Percentiles rank a stretch among this genome's conserved stretches.
Conservation (phyloP, 2,329 filamentous ascomycete species). For the Colletotrichum tabaci region DNA sequence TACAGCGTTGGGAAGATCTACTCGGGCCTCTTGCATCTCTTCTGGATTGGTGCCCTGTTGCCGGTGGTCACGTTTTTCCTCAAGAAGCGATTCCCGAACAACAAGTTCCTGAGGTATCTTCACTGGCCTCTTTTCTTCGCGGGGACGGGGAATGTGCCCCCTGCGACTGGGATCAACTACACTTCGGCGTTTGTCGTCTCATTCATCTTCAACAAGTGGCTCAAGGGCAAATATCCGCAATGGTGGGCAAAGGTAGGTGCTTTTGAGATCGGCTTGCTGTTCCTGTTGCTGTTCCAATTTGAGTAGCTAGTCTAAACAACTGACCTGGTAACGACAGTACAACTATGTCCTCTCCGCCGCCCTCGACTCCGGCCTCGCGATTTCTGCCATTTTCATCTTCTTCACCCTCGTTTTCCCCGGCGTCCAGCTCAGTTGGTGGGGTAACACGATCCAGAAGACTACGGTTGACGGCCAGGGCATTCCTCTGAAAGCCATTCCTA, state of each 20-base stretch:
- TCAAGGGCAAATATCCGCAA: slow-evolving; percentile 34
- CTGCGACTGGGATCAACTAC: slow-evolving; percentile 37
- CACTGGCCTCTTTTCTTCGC: slow-evolving; percentile 40
- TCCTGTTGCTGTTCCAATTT: background rate
- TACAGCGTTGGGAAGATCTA: slow-evolving; percentile 64
- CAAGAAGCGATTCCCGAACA: slow-evolving; percentile 23
- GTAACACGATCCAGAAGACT: slow-evolving; percentile 50
- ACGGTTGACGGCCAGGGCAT: slow-evolving; percentile 58
- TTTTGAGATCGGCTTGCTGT: too few relatives aligned
- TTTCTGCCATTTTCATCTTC: slow-evolving; percentile 60
- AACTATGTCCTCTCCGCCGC: slow-evolving; percentile 61
- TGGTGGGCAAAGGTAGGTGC: slow-evolving; percentile 36
- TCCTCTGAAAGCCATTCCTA: slow-evolving; percentile 26
- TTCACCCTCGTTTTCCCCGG: slow-evolving; percentile 59
- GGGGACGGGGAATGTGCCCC: slow-evolving; percentile 34
- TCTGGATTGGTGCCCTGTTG: slow-evolving; percentile 59
- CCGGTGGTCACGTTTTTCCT: slow-evolving; percentile 36
- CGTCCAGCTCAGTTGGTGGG: slow-evolving; percentile 57
- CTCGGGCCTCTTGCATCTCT: slow-evolving; percentile 63
- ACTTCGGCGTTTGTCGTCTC: slow-evolving; percentile 29
- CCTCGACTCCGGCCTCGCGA: slow-evolving; percentile 57
- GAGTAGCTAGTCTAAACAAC: background rate
- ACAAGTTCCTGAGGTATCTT: slow-evolving; percentile 20
- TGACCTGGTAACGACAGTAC: slow-evolving; percentile 38
- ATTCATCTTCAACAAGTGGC: slow-evolving; percentile 37